Percentiles rank a stretch among this genome's conserved stretches.
phyloP scores from a whole-genome alignment of 1,139 yeast species.

The Kluyveromyces sp. region DNA sequence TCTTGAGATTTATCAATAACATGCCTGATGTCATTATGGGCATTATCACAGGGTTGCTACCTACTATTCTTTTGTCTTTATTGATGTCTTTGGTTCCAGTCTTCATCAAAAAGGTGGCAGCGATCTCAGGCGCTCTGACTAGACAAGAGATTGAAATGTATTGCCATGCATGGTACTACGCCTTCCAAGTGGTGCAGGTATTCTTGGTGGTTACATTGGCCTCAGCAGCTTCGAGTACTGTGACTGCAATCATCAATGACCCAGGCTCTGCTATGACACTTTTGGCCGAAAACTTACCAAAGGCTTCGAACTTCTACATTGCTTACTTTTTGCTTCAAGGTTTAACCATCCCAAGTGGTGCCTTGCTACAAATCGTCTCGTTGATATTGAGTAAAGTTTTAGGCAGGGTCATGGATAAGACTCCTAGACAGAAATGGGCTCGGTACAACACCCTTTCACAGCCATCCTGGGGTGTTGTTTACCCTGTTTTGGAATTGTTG shows the following conservation, averaged over 20 bases:
- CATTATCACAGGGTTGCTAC: slow-evolving; percentile 67
- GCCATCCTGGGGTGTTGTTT: slow-evolving; percentile 67
- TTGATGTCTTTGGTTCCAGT: slow-evolving; percentile 76
- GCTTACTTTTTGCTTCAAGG: slow-evolving; percentile 65
- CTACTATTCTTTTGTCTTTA: slow-evolving; percentile 58
- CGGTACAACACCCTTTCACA: slow-evolving; percentile 42
- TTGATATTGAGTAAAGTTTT: slow-evolving; percentile 40
- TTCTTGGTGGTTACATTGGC: slow-evolving; percentile 77
- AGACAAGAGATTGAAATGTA: slow-evolving; percentile 65
- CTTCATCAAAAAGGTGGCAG: slow-evolving; percentile 65
- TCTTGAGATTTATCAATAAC: slow-evolving; percentile 56
- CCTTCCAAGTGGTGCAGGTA: slow-evolving; percentile 81
- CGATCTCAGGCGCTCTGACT: slow-evolving; percentile 63
- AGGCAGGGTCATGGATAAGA: slow-evolving; percentile 38
- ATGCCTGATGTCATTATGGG: slow-evolving; percentile 55
- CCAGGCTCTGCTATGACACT: slow-evolving; percentile 52
- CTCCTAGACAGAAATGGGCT: slow-evolving; percentile 62
- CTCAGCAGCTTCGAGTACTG: slow-evolving; percentile 72
- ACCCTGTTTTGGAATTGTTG: slow-evolving; percentile 66
- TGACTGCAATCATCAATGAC: slow-evolving; percentile 44
- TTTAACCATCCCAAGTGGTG: slow-evolving; percentile 58
- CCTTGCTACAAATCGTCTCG: slow-evolving; percentile 47
- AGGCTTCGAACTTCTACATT: slow-evolving; percentile 65
- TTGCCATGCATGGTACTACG: slow-evolving; percentile 82
- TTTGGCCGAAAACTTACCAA: slow-evolving; percentile 56